Evolutionary conservation across 129 eudicot genomes (phyloP).

Genomic region (Pittosporum tobira): DNA sequence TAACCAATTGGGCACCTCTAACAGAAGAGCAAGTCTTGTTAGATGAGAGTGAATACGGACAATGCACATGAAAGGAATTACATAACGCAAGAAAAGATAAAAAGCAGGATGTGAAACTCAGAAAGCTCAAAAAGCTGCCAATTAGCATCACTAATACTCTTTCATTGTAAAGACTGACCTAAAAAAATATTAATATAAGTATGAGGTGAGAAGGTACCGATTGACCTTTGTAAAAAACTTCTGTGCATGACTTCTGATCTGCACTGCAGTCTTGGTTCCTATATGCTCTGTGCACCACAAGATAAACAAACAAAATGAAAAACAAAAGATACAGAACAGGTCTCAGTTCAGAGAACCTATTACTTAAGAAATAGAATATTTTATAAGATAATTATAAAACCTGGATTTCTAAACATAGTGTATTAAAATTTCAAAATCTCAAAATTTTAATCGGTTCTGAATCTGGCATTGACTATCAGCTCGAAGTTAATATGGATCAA

Average conservation of each 20-base stretch:
- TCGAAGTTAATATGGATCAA: background rate
- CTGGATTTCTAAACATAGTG: background rate
- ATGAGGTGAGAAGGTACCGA: conserved; percentile 38
- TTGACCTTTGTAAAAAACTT: conserved; percentile 97
- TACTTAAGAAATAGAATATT: conserved; percentile 9
- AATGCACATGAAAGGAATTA: too few species aligned
- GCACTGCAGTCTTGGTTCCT: conserved; percentile 99
- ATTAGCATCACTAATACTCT: background rate
- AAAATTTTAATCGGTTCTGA: background rate
- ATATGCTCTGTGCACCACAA: conserved; percentile 83
- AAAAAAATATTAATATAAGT: conserved; percentile 11
- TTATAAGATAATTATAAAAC: conserved; percentile 8
- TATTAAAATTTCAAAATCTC: conserved; percentile 3
- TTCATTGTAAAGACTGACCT: conserved; percentile 6
- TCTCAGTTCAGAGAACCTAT: conserved; percentile 17
- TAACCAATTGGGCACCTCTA: too few species aligned
- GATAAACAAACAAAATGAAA: conserved; percentile 20
- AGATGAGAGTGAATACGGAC: too few species aligned
- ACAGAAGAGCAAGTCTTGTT: too few species aligned
- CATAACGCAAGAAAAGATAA: too few species aligned
- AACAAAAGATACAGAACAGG: conserved; percentile 31
- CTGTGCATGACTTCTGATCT: conserved; percentile 99
- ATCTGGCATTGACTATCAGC: background rate
- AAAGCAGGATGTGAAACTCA: too few species aligned
- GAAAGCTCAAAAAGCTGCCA: background rate